Evolutionary conservation across 352 stramenopile species (phyloP).

Genomic region (Globisporangium paroecandrum): DNA sequence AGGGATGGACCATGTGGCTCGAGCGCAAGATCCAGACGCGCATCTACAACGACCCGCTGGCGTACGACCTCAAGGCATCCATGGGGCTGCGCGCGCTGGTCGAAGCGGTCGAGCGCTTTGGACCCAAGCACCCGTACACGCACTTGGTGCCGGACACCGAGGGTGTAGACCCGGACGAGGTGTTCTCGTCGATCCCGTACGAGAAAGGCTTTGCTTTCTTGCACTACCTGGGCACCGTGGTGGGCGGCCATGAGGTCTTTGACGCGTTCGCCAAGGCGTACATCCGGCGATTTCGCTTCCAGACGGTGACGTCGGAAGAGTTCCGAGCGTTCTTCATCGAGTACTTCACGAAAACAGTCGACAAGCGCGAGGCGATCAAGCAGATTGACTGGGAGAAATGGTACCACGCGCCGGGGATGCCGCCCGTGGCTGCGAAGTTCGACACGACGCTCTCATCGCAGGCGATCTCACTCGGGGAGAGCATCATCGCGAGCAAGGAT

Average conservation of each 20-base stretch:
- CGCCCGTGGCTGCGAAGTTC: conserved; percentile 80
- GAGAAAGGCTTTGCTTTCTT: conserved; percentile 92
- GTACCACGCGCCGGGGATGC: conserved; percentile 90
- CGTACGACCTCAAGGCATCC: conserved; percentile 55
- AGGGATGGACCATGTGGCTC: conserved; percentile 97
- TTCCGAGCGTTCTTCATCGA: conserved; percentile 70
- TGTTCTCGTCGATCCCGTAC: conserved; percentile 94
- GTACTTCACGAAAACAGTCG: conserved; percentile 59
- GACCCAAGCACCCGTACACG: conserved; percentile 79
- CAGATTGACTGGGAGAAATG: conserved; percentile 93
- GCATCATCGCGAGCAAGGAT: conserved; percentile 30
- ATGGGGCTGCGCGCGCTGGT: conserved; percentile 42
- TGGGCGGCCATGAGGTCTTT: conserved; percentile 45
- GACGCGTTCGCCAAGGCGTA: conserved; percentile 91
- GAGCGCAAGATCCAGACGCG: conserved; percentile 94
- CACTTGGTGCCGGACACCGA: conserved; percentile 82
- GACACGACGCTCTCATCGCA: conserved; percentile 76
- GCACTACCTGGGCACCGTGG: conserved; percentile 67
- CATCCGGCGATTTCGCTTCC: conserved; percentile 86
- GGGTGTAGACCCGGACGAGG: conserved; percentile 93
- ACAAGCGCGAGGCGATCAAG: conserved; percentile 35
- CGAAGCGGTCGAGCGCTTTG: conserved; percentile 49
- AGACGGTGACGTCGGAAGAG: conserved; percentile 81
- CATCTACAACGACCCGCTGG: conserved; percentile 37
- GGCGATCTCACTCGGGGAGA: conserved; percentile 39